These are phyloP conservation scores for Reutealis trisperma DNA, from an alignment of 345 rosid species.

Conservation along the genomic window DNA sequence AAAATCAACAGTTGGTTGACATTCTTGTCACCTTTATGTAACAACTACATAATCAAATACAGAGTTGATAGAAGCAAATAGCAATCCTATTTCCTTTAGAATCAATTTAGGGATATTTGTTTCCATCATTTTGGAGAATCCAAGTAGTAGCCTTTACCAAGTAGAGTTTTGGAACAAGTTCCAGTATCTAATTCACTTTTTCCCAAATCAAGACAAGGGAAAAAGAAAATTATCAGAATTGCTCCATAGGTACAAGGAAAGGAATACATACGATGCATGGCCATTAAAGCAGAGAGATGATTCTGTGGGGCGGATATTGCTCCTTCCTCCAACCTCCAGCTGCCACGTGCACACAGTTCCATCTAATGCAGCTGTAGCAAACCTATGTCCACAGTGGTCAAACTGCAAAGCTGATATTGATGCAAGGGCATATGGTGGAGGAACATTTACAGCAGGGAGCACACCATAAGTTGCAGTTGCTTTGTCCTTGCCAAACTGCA, in stretches of 20 bases:
- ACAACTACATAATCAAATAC: background rate
- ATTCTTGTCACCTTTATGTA: background rate
- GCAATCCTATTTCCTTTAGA: background rate
- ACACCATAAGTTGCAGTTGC: constrained; percentile 93
- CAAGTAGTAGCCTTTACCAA: background rate
- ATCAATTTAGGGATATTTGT: background rate
- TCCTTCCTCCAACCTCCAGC: constrained; percentile 90
- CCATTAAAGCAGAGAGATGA: constrained; percentile 88
- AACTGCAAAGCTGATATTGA: constrained; percentile 80
- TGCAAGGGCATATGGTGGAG: constrained; percentile 90
- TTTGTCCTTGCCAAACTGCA: constrained; percentile 79
- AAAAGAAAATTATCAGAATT: constrained; percentile 10
- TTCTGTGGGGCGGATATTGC: constrained; percentile 77
- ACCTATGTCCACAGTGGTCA: constrained; percentile 87
- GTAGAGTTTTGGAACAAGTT: background rate
- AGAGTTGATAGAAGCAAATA: background rate
- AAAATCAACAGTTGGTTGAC: background rate
- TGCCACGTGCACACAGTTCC: constrained; percentile 96
- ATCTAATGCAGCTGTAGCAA: constrained; percentile 82
- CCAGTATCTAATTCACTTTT: background rate
- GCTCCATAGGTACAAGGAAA: constrained; percentile 16
- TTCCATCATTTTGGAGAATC: background rate
- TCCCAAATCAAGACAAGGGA: background rate
- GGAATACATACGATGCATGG: constrained; percentile 69
- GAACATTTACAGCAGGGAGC: constrained; percentile 79